phyloP scores from a whole-genome alignment of 495 filamentous ascomycete genomes.

The Penicillium flavigenum region DNA sequence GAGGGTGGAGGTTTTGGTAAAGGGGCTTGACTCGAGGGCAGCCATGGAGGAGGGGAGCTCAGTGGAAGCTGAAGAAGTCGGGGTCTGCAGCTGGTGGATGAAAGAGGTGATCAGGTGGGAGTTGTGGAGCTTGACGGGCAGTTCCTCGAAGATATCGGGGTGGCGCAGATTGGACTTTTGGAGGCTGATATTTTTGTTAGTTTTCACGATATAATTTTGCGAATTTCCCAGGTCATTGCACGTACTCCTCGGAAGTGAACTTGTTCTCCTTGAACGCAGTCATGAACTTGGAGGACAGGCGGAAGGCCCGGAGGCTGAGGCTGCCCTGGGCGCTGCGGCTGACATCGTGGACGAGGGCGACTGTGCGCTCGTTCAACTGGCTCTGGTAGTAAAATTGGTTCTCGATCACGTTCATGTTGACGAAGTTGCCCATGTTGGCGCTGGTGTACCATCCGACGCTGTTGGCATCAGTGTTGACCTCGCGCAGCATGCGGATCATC shows the following conservation, averaged over 20 bases:
- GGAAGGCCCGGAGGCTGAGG: slow-evolving; percentile 86
- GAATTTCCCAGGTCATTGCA: slow-evolving; percentile 4
- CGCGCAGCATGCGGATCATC: slow-evolving; percentile 93
- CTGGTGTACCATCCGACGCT: slow-evolving; percentile 98
- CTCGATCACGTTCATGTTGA: slow-evolving; percentile 92
- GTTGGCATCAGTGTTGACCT: slow-evolving; percentile 98
- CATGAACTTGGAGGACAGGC: slow-evolving; percentile 85
- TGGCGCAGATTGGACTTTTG: slow-evolving; percentile 90
- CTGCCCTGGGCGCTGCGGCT: slow-evolving; percentile 90
- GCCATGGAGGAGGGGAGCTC: slow-evolving; percentile 73
- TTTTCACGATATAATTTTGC: slow-evolving; percentile 10
- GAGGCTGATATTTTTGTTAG: slow-evolving; percentile 54
- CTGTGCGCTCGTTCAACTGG: slow-evolving; percentile 84
- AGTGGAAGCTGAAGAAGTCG: slow-evolving; percentile 58
- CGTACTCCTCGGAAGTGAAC: slow-evolving; percentile 92
- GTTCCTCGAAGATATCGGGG: slow-evolving; percentile 89
- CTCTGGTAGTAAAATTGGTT: slow-evolving; percentile 98
- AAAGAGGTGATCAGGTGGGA: slow-evolving; percentile 94
- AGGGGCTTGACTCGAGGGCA: slow-evolving; percentile 59
- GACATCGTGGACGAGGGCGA: slow-evolving; percentile 94
- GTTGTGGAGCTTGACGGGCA: slow-evolving; percentile 92
- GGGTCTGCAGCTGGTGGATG: slow-evolving; percentile 78
- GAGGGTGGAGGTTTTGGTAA: slow-evolving; percentile 56
- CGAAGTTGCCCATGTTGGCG: slow-evolving; percentile 97
- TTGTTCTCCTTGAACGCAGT: slow-evolving; percentile 91